Conservation (phyloP, 2,329 filamentous ascomycete species). For the Phaeophleospora eucalypticola region DNA sequence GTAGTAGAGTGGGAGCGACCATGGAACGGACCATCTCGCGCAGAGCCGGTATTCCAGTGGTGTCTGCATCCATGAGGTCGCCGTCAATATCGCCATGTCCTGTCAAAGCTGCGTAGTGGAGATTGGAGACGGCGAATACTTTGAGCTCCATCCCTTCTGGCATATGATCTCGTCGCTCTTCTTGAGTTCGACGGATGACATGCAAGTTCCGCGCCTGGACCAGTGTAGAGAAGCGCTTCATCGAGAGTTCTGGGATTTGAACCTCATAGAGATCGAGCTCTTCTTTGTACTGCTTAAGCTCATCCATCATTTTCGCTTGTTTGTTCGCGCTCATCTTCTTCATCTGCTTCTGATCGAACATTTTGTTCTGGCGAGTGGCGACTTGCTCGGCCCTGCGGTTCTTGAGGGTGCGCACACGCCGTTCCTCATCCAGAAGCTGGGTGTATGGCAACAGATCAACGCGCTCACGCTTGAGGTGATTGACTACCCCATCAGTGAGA, state of each 20-base stretch:
- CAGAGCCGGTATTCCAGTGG: constrained; percentile 24
- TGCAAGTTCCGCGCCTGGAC: constrained; percentile 19
- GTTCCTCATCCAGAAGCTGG: not conserved
- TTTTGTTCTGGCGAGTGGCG: not conserved
- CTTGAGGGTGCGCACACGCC: not conserved
- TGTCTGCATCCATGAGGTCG: constrained; percentile 4
- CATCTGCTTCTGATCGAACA: not conserved
- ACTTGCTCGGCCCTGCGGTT: not conserved
- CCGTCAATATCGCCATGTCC: not conserved
- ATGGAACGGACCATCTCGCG: constrained; percentile 11
- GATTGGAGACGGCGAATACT: constrained; percentile 24
- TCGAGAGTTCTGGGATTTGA: not conserved
- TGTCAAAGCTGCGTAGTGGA: constrained; percentile 24
- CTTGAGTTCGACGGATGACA: constrained; percentile 7
- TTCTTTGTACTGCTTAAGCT: not conserved
- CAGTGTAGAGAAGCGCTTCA: not conserved
- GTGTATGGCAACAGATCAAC: not conserved
- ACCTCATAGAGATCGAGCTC: not conserved
- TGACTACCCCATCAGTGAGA: not conserved
- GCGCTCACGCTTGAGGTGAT: not conserved
- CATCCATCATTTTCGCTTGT: not conserved
- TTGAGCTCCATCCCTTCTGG: constrained; percentile 6
- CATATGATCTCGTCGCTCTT: constrained; percentile 10
- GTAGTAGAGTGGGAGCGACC: constrained; percentile 9
- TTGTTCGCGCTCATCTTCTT: not conserved